Conservation (phyloP, 805 yeast species). For the Pichia sporocuriosa region DNA sequence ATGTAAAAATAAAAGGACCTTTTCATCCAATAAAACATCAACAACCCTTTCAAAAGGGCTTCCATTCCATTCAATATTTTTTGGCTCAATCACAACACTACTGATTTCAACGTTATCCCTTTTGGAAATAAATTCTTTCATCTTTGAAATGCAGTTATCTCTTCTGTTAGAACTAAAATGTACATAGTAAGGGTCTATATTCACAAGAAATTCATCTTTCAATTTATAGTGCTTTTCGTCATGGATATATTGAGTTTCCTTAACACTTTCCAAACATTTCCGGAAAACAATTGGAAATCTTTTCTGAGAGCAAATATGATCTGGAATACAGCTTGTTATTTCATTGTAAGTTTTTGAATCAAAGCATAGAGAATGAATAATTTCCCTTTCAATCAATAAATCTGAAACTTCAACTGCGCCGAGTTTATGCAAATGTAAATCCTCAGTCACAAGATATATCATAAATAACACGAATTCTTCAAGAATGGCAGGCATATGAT, state of each 20-base stretch:
- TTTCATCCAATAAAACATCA: conserved; percentile 43
- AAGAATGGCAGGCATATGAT: conserved; percentile 39
- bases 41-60: conserved; percentile 40
- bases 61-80: conserved; percentile 30
- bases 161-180: conserved; percentile 72
- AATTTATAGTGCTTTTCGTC: conserved; percentile 50
- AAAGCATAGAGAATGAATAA: conserved; percentile 80
- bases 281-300: conserved; percentile 57
- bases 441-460: conserved; percentile 63
- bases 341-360: conserved; percentile 67
- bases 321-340: conserved; percentile 63
- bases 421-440: conserved; percentile 47
- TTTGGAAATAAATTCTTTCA: conserved; percentile 45
- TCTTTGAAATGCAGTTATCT: conserved; percentile 70
- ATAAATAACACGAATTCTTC: conserved; percentile 73
- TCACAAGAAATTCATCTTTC: conserved; percentile 44
- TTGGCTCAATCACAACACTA: conserved; percentile 55
- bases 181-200: conserved; percentile 76
- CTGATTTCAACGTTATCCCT: conserved; percentile 24
- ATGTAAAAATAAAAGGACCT: conserved; percentile 49
- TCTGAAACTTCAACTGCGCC: conserved; percentile 43
- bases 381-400: conserved; percentile 53
- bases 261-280: conserved; percentile 42
- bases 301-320: conserved; percentile 64
- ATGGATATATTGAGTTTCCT: conserved; percentile 38